Conservation (phyloP, 495 filamentous ascomycete genomes). For the Podospora pseudocomata region DNA sequence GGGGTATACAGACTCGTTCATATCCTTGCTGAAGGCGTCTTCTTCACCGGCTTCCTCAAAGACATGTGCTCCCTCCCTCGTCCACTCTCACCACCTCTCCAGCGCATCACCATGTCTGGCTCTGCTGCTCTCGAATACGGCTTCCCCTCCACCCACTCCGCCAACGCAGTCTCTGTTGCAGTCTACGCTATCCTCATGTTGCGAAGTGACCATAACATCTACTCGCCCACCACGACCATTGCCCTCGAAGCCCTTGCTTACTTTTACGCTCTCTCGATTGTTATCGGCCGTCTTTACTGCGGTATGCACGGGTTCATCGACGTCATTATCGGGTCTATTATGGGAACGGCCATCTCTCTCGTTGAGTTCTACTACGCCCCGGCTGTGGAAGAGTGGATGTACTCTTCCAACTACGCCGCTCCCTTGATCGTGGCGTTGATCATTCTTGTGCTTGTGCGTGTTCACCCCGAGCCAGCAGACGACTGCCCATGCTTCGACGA, state of each 20-base stretch:
- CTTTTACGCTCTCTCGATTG: constrained; percentile 83
- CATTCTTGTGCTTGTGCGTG: constrained; percentile 71
- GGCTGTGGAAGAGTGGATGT: constrained; percentile 62
- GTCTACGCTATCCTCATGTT: constrained; percentile 74
- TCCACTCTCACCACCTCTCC: constrained; percentile 86
- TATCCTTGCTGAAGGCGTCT: constrained; percentile 83
- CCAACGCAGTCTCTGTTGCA: constrained; percentile 92
- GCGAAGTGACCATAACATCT: constrained; percentile 50
- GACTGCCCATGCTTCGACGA: constrained; percentile 98
- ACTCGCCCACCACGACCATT: constrained; percentile 51
- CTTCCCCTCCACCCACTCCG: constrained; percentile 94
- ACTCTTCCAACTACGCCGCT: constrained; percentile 52
- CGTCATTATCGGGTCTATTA: constrained; percentile 68
- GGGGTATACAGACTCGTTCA: constrained; percentile 66
- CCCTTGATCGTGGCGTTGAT: constrained; percentile 58
- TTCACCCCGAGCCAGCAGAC: constrained; percentile 94
- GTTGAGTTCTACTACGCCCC: constrained; percentile 70
- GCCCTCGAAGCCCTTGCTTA: constrained; percentile 64
- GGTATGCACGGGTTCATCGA: constrained; percentile 98
- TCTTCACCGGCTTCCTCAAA: constrained; percentile 90
- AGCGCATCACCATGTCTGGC: constrained; percentile 94
- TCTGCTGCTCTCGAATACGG: constrained; percentile 94
- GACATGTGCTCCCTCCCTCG: constrained; percentile 93
- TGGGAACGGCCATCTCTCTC: constrained; percentile 64
- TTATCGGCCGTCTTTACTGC: constrained; percentile 88